A percentile compares a stretch with the other conserved stretches of the same genome.
These are phyloP conservation scores for Fibroporia radiculosa DNA, from an alignment of 768 basidiomycete species.

Conservation along the genomic window DNA sequence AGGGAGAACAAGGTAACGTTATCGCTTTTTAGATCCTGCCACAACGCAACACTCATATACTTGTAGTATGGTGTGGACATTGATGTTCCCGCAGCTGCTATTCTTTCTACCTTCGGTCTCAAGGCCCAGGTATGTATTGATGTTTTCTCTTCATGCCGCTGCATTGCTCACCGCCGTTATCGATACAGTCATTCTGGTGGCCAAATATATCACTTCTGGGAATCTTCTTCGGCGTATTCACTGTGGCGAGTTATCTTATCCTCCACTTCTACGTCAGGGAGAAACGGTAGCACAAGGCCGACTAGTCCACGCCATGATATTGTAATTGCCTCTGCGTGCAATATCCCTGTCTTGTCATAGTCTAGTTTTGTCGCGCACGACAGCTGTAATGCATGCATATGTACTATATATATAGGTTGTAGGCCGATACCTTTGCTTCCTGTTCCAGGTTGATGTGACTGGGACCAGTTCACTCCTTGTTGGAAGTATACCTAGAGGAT, in stretches of 20 bases:
- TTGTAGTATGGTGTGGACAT: conserved; percentile 90
- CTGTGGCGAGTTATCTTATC: conserved; percentile 65
- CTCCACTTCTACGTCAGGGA: conserved; percentile 90
- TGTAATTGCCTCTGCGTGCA: too few species aligned
- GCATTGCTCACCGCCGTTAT: conserved; percentile 7
- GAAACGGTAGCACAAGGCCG: conserved; percentile 40
- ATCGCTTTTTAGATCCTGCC: not conserved
- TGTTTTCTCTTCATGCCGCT: not conserved
- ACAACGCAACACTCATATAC: conserved; percentile 1
- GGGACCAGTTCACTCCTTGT: too few species aligned
- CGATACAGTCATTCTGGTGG: conserved; percentile 89
- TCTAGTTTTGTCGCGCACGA: too few species aligned
- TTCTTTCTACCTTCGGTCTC: conserved; percentile 90
- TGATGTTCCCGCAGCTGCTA: conserved; percentile 93
- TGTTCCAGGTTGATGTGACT: too few species aligned
- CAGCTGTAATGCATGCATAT: too few species aligned
- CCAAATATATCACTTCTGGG: conserved; percentile 83
- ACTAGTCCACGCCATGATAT: too few species aligned
- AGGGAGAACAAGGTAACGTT: conserved; percentile 79
- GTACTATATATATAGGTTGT: too few species aligned
- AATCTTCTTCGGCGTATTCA: conserved; percentile 82
- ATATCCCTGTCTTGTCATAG: too few species aligned
- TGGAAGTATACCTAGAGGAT: too few species aligned
- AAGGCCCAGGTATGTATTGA: conserved; percentile 60
- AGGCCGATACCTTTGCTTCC: too few species aligned